Evolutionary conservation across 176 grass and related monocot species (phyloP).

Genomic region (Olyra latifolia): DNA sequence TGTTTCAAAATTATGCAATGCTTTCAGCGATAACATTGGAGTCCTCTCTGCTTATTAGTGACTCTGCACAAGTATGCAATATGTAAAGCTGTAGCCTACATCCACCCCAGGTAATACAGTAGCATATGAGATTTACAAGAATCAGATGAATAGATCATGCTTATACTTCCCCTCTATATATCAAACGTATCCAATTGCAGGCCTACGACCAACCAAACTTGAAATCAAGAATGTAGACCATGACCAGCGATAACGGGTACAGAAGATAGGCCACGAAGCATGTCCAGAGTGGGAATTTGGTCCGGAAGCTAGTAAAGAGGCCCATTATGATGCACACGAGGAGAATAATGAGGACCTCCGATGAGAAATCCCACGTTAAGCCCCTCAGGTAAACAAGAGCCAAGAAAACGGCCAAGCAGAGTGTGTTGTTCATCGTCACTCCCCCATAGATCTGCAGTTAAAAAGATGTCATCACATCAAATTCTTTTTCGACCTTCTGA

Average conservation of each 20-base stretch:
- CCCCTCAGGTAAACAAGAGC: constrained; percentile 60
- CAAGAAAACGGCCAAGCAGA: constrained; percentile 78
- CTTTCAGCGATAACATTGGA: neutral
- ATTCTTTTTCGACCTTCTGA: neutral
- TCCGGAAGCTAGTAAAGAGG: constrained; percentile 77
- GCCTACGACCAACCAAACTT: constrained; percentile 74
- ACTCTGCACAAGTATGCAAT: neutral
- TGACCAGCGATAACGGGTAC: constrained; percentile 55
- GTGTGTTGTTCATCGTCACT: constrained; percentile 91
- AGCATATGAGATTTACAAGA: constrained; percentile 19
- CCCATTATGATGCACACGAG: constrained; percentile 82
- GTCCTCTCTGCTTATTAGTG: neutral
- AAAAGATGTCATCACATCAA: neutral
- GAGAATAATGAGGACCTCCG: constrained; percentile 73
- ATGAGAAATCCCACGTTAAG: constrained; percentile 81
- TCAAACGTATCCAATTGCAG: neutral
- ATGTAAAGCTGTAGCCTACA: neutral
- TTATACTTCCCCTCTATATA: neutral
- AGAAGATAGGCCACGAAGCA: constrained; percentile 57
- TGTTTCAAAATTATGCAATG: neutral
- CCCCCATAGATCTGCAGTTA: constrained; percentile 64
- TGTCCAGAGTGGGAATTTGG: constrained; percentile 72
- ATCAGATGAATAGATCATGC: neutral
- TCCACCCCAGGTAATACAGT: constrained; percentile 8
- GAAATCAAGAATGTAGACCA: constrained; percentile 78